Conservation (phyloP, 495 filamentous ascomycete species). For the Saxophila tyrrhenica region DNA sequence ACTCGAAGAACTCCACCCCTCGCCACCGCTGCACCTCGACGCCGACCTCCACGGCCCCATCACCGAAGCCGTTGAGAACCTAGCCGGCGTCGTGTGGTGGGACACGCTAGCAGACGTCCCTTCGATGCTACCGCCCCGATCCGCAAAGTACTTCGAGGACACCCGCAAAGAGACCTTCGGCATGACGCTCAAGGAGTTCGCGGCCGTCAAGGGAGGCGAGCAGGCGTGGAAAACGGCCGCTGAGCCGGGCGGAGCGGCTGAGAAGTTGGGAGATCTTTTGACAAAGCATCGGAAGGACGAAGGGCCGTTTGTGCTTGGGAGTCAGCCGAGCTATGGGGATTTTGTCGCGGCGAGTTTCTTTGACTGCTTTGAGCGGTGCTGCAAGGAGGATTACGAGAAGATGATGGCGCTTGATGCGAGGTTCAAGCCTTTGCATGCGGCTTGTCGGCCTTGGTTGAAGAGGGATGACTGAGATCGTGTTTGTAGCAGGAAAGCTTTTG, state of each 20-base stretch:
- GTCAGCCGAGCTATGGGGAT: conserved; percentile 28
- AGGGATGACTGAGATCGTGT: conserved; percentile 18
- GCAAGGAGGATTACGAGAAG: conserved; percentile 16
- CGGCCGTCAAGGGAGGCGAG: conserved; percentile 32
- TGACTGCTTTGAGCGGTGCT: conserved; percentile 24
- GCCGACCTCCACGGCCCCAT: conserved; percentile 31
- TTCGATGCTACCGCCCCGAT: conserved; percentile 29
- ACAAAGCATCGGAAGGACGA: conserved; percentile 33
- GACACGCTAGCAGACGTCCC: conserved; percentile 30
- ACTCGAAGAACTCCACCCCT: conserved; percentile 42
- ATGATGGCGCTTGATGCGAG: conserved; percentile 18
- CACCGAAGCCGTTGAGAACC: conserved; percentile 10
- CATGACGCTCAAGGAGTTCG: conserved; percentile 34
- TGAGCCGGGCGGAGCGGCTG: conserved; percentile 20
- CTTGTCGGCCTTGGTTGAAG: conserved; percentile 21
- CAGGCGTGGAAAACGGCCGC: conserved; percentile 27
- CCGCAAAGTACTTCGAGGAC: conserved; percentile 35
- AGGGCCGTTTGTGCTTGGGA: conserved; percentile 41
- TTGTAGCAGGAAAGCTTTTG: no score
- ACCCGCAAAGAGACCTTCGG: conserved; percentile 33
- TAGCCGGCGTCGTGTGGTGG: conserved; percentile 18
- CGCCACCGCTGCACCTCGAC: conserved; percentile 41
- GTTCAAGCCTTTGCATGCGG: conserved; percentile 22
- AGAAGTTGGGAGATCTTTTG: conserved; percentile 37
- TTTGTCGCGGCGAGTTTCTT: conserved; percentile 30